These are phyloP conservation scores for Penicillium sp. DNA, from an alignment of 2,329 filamentous ascomycete species.

Conservation along the genomic window DNA sequence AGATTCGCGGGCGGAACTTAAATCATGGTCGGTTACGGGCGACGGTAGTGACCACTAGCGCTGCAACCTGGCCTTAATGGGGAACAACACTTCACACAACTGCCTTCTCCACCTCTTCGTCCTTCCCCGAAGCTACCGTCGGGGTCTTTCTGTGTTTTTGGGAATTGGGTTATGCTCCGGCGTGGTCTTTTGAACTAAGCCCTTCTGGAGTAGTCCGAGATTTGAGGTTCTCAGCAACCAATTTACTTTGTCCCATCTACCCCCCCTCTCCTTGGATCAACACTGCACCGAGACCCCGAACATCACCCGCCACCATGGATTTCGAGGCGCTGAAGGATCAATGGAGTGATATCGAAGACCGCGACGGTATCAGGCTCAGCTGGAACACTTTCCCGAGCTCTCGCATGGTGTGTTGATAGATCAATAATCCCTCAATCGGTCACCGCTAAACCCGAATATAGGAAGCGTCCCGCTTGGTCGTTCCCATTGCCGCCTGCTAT, in stretches of 20 bases:
- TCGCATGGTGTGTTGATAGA: conserved; percentile 66
- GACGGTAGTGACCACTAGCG: conserved; percentile 31
- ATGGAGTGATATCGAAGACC: conserved; percentile 94
- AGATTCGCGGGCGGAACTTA: conserved; percentile 29
- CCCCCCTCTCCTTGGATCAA: conserved; percentile 25
- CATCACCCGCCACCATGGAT: conserved; percentile 59
- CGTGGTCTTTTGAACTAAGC: conserved; percentile 17
- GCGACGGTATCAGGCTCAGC: conserved; percentile 89
- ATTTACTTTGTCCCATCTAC: conserved; percentile 14
- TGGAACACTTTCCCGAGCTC: conserved; percentile 99
- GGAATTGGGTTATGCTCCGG: conserved; percentile 31
- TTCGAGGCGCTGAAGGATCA: conserved; percentile 91
- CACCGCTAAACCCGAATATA: conserved; percentile 41
- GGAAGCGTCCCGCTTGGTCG: conserved; percentile 91
- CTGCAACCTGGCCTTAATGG: conserved; percentile 45
- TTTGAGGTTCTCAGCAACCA: conserved; percentile 15
- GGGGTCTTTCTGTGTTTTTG: conserved; percentile 22
- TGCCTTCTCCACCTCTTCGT: conserved; percentile 28
- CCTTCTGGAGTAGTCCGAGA: conserved; percentile 18
- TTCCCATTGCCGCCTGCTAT: conserved; percentile 92
- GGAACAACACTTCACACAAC: conserved; percentile 33
- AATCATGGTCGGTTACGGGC: conserved; percentile 31
- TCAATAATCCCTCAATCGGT: conserved; percentile 9
- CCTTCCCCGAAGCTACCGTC: conserved; percentile 26
- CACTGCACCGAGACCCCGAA: conserved; percentile 20